These are phyloP conservation scores for Ogataea degrootiae DNA, from an alignment of 805 yeast species.

Conservation along the genomic window DNA sequence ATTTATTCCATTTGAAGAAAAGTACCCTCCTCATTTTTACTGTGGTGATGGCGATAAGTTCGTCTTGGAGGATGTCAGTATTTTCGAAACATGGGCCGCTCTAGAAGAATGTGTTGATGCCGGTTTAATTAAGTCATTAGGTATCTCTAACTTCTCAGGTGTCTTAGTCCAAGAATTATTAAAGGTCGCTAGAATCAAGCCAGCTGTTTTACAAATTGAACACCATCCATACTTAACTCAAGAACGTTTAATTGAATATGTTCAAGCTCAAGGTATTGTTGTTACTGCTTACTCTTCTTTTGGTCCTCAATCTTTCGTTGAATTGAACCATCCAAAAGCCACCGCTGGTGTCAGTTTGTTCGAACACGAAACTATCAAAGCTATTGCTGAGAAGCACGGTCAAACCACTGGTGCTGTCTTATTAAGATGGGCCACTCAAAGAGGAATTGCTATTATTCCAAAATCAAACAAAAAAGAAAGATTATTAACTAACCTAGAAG, in stretches of 20 bases:
- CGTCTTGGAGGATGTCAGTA: constrained; percentile 60
- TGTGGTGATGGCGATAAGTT: constrained; percentile 49
- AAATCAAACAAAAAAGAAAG: constrained; percentile 69
- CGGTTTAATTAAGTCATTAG: constrained; percentile 64
- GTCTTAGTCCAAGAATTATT: constrained; percentile 63
- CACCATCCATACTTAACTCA: constrained; percentile 90
- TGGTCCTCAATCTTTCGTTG: constrained; percentile 79
- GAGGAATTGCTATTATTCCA: constrained; percentile 74
- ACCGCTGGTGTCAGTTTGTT: constrained; percentile 49
- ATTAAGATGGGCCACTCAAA: constrained; percentile 82
- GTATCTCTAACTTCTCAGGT: constrained; percentile 77
- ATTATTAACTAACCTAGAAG: constrained; percentile 53
- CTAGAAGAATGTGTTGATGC: constrained; percentile 59
- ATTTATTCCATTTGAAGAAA: constrained; percentile 71
- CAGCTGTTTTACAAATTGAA: constrained; percentile 81
- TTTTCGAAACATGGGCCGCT: constrained; percentile 72
- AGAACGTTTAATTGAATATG: constrained; percentile 55
- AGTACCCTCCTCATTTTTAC: constrained; percentile 76
- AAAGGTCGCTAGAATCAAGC: constrained; percentile 63
- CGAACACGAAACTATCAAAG: constrained; percentile 46
- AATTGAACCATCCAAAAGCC: constrained; percentile 53
- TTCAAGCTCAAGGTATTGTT: constrained; percentile 52
- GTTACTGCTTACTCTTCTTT: constrained; percentile 80
- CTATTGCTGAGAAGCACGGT: constrained; percentile 50
- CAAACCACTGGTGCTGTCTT: constrained; percentile 65